Evolutionary conservation across 495 filamentous ascomycete genomes (phyloP).

Genomic region (Venustampulla echinocandica): DNA sequence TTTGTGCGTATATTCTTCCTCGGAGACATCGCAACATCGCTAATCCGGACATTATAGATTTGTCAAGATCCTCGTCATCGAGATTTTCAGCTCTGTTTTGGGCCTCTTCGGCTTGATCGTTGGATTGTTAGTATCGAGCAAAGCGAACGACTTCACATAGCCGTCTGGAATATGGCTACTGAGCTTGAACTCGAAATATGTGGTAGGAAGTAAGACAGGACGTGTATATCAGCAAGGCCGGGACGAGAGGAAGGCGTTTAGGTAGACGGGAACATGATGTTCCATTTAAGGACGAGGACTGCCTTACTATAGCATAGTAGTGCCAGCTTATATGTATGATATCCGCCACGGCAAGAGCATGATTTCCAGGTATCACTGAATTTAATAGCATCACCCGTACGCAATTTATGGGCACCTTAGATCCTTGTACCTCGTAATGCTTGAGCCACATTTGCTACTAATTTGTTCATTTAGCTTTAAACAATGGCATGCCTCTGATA

Average conservation of each 20-base stretch:
- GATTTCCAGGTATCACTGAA: background rate
- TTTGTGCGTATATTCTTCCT: conserved; percentile 51
- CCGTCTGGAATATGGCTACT: too few species aligned
- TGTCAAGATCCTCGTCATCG: conserved; percentile 97
- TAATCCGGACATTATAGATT: conserved; percentile 48
- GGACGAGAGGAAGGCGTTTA: conserved; percentile 16
- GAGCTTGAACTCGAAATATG: too few species aligned
- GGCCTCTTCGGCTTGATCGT: conserved; percentile 97
- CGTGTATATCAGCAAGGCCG: conserved; percentile 13
- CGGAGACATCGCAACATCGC: conserved; percentile 17
- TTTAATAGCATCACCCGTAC: too few species aligned
- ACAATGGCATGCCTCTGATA: too few species aligned
- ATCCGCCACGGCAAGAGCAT: conserved; percentile 1
- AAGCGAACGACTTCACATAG: conserved; percentile 67
- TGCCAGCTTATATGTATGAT: conserved; percentile 10
- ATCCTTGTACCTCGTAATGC: too few species aligned
- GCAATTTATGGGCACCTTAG: too few species aligned
- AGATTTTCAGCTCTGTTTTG: conserved; percentile 98
- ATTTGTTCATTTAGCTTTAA: too few species aligned
- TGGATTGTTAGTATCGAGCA: conserved; percentile 76
- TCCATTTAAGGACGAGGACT: background rate
- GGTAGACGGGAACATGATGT: conserved; percentile 20
- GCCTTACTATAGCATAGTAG: conserved; percentile 6
- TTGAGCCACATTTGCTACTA: too few species aligned
- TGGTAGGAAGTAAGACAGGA: background rate